These are phyloP conservation scores for Diaporthe sp. DNA, from an alignment of 2,329 filamentous ascomycete genomes.

Conservation along the genomic window DNA sequence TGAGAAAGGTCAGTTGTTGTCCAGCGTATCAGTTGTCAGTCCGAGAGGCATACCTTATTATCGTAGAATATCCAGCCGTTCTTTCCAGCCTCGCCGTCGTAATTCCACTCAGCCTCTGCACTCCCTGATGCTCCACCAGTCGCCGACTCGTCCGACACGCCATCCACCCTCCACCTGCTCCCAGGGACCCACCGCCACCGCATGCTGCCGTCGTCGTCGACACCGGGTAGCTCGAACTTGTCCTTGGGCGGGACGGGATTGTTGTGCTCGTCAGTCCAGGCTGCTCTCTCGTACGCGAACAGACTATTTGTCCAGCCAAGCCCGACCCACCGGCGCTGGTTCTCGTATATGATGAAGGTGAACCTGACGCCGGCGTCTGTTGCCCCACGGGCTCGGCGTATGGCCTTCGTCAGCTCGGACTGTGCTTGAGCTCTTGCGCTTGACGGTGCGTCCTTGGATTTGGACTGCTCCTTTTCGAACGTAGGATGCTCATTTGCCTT, in stretches of 20 bases:
- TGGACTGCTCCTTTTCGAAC: constrained; percentile 45
- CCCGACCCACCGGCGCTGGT: constrained; percentile 94
- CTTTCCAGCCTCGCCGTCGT: constrained; percentile 71
- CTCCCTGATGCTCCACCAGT: constrained; percentile 42
- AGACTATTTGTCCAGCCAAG: constrained; percentile 94
- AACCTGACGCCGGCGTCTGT: constrained; percentile 88
- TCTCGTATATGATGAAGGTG: constrained; percentile 96
- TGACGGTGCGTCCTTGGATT: constrained; percentile 55
- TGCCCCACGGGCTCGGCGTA: constrained; percentile 54
- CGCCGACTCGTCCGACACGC: constrained; percentile 67
- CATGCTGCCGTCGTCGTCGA: constrained; percentile 70
- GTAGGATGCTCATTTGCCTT: constrained; percentile 45
- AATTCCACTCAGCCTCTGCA: constrained; percentile 59
- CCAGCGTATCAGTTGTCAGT: background rate
- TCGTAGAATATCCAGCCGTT: constrained; percentile 98
- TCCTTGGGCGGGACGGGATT: constrained; percentile 83
- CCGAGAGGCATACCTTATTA: constrained; percentile 77
- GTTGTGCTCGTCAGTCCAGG: constrained; percentile 97
- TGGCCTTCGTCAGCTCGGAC: constrained; percentile 62
- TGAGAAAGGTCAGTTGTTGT: background rate
- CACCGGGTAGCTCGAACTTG: constrained; percentile 72
- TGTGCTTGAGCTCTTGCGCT: constrained; percentile 50
- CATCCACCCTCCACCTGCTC: constrained; percentile 89
- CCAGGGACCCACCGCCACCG: constrained; percentile 84
- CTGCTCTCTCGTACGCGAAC: constrained; percentile 87